Percentiles rank a stretch among this genome's conserved stretches.
Conservation (phyloP, 345 rosid species). For the Syzygium aqueum region DNA sequence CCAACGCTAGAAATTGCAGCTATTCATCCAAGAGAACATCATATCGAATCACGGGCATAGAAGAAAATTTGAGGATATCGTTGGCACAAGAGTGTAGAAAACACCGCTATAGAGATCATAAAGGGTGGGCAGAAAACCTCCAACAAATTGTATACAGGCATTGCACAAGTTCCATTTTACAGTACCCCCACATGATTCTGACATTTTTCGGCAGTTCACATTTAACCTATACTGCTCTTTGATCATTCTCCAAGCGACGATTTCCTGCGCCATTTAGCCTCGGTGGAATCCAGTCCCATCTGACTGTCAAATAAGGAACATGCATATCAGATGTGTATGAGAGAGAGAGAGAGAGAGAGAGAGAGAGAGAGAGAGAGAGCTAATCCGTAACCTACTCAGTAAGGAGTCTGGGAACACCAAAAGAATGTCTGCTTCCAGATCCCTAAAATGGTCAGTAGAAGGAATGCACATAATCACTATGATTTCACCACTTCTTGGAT, state of each 20-base stretch:
- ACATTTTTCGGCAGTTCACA: not conserved
- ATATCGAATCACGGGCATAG: not conserved
- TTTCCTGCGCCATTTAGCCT: not conserved
- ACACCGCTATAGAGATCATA: not conserved
- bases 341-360: not conserved
- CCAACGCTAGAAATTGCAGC: not conserved
- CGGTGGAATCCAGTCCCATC: not conserved
- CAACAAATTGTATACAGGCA: not conserved
- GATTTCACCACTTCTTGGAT: constrained; percentile 47
- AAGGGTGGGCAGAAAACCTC: not conserved
- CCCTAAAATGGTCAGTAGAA: not conserved
- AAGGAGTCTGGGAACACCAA: not conserved
- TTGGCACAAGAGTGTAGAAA: not conserved
- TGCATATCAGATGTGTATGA: not conserved
- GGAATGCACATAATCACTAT: not conserved
- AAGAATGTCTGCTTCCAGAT: not conserved
- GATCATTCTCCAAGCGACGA: not conserved
- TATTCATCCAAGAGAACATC: not conserved
- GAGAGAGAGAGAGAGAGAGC: not conserved
- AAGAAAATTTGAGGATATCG: not conserved
- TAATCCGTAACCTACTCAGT: not conserved
- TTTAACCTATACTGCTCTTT: not conserved
- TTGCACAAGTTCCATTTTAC: not conserved
- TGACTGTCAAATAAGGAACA: not conserved
- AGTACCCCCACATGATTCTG: not conserved